A percentile compares a stretch with the other conserved stretches of the same genome.
Evolutionary conservation across 192 early-diverging fungal species (phyloP).

Genomic region (Funneliformis mosseae): DNA sequence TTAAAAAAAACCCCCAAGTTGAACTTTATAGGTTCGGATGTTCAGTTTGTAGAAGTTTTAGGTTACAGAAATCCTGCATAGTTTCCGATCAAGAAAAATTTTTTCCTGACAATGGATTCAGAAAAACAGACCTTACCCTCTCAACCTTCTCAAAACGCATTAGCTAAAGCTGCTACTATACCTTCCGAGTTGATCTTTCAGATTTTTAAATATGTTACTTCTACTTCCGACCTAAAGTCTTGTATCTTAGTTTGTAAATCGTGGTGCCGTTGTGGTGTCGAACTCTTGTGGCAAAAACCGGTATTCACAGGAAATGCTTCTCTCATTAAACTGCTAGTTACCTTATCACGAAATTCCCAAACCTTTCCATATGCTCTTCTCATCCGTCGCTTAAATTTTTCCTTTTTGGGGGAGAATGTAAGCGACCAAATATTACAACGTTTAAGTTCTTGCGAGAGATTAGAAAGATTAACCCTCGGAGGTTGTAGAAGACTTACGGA

Average conservation of each 20-base stretch:
- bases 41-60: not conserved
- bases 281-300: constrained; percentile 59
- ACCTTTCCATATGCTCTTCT: constrained; percentile 53
- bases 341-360: constrained; percentile 36
- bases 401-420: constrained; percentile 48
- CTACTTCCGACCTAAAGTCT: constrained; percentile 47
- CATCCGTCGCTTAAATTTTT: constrained; percentile 60
- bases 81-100: constrained; percentile 3
- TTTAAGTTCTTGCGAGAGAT: constrained; percentile 46
- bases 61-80: not conserved
- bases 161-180: constrained; percentile 36
- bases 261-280: constrained; percentile 58
- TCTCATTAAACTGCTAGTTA: constrained; percentile 34
- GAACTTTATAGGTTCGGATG: not conserved
- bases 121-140: not conserved
- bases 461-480: constrained; percentile 56
- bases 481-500: constrained; percentile 52
- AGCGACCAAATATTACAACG: constrained; percentile 41
- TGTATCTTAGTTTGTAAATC: constrained; percentile 54
- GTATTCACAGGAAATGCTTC: constrained; percentile 32
- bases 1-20: not conserved
- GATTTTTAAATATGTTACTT: constrained; percentile 49
- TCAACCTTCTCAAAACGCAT: not conserved
- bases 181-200: constrained; percentile 57
- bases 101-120: not conserved